Conservation (phyloP, 148 eudicot species). For the Agrostemma githago region DNA sequence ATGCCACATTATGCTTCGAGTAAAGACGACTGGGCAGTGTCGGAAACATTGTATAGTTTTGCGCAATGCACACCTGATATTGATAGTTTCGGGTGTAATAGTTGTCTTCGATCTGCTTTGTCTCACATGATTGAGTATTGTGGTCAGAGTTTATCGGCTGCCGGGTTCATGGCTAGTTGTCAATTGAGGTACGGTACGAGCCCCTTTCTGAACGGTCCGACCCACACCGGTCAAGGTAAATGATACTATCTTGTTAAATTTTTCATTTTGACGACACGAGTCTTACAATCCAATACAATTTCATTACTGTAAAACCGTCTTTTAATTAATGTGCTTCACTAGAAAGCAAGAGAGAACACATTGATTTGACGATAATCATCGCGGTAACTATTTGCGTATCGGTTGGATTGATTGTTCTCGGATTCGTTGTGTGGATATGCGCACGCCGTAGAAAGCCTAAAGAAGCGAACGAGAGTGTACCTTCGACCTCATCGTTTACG, state of each 20-base stretch:
- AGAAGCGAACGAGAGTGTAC: not conserved
- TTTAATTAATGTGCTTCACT: not conserved
- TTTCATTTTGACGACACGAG: not conserved
- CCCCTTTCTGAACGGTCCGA: not conserved
- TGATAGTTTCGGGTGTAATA: not conserved
- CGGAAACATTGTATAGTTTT: not conserved
- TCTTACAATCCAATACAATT: no score
- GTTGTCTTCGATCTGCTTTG: not conserved
- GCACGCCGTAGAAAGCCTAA: not conserved
- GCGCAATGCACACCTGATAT: conserved; percentile 16
- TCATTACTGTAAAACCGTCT: not conserved
- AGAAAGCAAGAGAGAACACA: not conserved
- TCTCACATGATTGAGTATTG: not conserved
- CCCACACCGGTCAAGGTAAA: not conserved
- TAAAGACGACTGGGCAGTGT: not conserved
- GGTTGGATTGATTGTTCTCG: not conserved
- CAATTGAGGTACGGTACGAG: conserved; percentile 1
- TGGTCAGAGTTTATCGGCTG: not conserved
- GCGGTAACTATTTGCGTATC: not conserved
- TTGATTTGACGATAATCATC: no score
- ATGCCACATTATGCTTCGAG: conserved; percentile 1
- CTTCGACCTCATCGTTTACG: not conserved
- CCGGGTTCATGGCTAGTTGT: not conserved
- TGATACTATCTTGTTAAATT: not conserved
- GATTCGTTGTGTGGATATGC: not conserved